Conservation (phyloP, 352 stramenopile species). For the Globisporangium echinulatum region DNA sequence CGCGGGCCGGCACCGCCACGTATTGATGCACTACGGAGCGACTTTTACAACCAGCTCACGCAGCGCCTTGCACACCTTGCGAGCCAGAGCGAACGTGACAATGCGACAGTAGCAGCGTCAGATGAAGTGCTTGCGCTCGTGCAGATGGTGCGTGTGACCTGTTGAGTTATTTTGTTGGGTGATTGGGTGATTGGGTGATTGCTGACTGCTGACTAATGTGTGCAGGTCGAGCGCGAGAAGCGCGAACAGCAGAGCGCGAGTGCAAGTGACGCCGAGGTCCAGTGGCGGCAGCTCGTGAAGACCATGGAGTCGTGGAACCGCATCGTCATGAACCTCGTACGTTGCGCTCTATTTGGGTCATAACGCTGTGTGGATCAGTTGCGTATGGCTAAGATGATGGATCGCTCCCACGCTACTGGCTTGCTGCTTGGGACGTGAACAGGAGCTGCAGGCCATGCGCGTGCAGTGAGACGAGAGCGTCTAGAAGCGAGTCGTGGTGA, state of each 20-base stretch:
- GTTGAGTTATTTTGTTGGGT: not conserved
- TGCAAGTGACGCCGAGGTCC: constrained; percentile 34
- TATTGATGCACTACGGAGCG: constrained; percentile 46
- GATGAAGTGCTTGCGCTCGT: constrained; percentile 32
- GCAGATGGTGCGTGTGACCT: constrained; percentile 33
- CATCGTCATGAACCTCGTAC: constrained; percentile 77
- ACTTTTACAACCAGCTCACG: constrained; percentile 60
- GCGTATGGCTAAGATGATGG: not conserved
- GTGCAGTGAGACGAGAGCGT: not conserved
- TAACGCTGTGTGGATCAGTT: not conserved
- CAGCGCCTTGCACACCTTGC: constrained; percentile 32
- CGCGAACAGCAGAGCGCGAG: constrained; percentile 19
- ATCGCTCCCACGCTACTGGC: not conserved
- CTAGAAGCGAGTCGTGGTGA: not conserved
- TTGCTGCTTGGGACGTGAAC: not conserved
- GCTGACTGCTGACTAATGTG: not conserved
- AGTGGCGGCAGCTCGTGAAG: constrained; percentile 78
- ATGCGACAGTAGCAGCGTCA: constrained; percentile 6
- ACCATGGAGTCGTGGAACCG: constrained; percentile 85
- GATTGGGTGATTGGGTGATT: not conserved
- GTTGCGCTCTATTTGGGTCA: not conserved
- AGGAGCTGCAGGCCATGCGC: not conserved
- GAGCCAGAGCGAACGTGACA: constrained; percentile 11
- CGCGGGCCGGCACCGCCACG: constrained; percentile 46
- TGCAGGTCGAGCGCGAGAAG: constrained; percentile 36